Base-by-base conservation (phyloP, 805 yeast species). In the Ogataea nonfermentans region DNA sequence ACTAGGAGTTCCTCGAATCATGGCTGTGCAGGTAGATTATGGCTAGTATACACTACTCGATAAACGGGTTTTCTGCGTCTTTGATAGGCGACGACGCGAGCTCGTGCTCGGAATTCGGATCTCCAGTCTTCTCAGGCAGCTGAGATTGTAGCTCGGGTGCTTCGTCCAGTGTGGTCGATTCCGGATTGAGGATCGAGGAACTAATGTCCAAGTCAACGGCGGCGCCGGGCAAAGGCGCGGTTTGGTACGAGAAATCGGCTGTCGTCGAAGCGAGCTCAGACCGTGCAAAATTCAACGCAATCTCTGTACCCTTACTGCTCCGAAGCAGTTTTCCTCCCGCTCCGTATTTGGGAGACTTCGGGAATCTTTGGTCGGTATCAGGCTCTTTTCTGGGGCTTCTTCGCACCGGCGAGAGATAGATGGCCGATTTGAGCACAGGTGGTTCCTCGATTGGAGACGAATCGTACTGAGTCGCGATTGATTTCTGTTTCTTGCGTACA, bases 301-400 rank as follows among this genome's bases (percentile, higher is more conserved):
- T 32, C 24, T 50, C 52, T 22, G 54, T 47, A 1, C 65, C 63
- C 29, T 44, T 42, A 11, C 40, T 40, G 0, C 63, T 57, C 7
- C 66, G 49, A 9, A 65, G 41, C 9, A 66, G 44, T 13, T 48
- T 50, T 0, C 70, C 71, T 12, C 66, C 67, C 0, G 65, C 69
- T 0, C 70, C 68, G 42, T 67, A 71, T 29, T 65, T 66, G 2
- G 78, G 76, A 0, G 77, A 72, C 31, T 62, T 57, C 2, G 78
- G 78, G 44, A 73, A 73, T 39, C 76, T 40, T n/a, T 51, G 48
- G 13, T 51, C 52, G 12, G 50, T 52, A 9, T 49, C 50, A 6
- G 16, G 13, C 11, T 29, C 39, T 16, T 28, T 37, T n/a, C 16
- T 10, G 9, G 37, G 25, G 37, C 43, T 38, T 23, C 43, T 41